These are phyloP conservation scores for Exobasidium rhododendri DNA, from an alignment of 1,284 basidiomycete species.

Conservation along the genomic window DNA sequence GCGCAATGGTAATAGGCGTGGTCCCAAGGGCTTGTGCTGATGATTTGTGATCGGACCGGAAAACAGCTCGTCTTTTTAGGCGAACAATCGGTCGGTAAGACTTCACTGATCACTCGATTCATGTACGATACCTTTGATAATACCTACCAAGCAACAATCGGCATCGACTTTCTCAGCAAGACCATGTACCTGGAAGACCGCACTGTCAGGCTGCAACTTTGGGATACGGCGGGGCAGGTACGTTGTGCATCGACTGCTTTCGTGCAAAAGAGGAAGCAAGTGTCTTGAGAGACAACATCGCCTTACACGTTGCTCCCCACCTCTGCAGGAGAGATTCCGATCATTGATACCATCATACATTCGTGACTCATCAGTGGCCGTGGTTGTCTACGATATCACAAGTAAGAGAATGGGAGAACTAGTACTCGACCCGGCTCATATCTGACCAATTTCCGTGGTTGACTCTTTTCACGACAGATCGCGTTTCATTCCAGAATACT, in stretches of 20 bases:
- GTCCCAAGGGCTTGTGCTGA: background rate
- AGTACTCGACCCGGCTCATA: background rate
- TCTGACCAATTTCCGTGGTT: background rate
- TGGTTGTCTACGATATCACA: constrained; percentile 98
- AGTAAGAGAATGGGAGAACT: constrained; percentile 63
- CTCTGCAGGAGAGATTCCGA: constrained; percentile 89
- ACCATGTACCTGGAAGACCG: constrained; percentile 99
- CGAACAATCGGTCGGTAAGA: constrained; percentile 59
- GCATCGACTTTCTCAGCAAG: constrained; percentile 98
- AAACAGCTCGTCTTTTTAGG: constrained; percentile 50
- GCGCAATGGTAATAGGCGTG: background rate
- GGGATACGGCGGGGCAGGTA: constrained; percentile 94
- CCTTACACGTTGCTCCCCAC: background rate
- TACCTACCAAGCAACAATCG: constrained; percentile 99
- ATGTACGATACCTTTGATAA: constrained; percentile 99
- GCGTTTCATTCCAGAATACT: constrained; percentile 93
- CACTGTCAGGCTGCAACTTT: constrained; percentile 93
- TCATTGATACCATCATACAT: constrained; percentile 99
- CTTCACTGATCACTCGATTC: constrained; percentile 79
- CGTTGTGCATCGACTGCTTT: constrained; percentile 49
- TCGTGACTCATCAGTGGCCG: constrained; percentile 94
- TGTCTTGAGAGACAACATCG: background rate
- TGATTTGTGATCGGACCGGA: too few relatives aligned
- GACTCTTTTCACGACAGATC: constrained; percentile 63
- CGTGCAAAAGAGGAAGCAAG: too few relatives aligned